Percentiles rank a stretch among this genome's conserved stretches.
Conservation (phyloP, 257 asterid species). For the Przewalskia tangutica region DNA sequence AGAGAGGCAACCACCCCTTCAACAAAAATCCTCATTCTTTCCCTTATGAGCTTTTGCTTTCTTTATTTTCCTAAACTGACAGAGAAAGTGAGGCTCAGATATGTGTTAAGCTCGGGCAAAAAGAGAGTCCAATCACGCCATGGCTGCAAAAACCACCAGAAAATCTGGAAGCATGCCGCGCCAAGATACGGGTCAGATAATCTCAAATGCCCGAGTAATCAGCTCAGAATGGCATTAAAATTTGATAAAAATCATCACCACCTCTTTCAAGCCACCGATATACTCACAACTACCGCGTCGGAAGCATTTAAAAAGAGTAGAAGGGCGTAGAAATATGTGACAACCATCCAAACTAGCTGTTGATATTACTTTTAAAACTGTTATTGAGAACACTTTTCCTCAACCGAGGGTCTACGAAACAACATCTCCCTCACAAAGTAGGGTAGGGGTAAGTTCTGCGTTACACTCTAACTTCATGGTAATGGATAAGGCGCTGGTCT, state of each 20-base stretch:
- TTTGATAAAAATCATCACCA: slow-evolving; percentile 1
- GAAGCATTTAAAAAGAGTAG: not conserved
- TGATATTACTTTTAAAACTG: too few species aligned
- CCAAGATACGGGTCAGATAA: not conserved
- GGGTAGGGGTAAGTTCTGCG: too few species aligned
- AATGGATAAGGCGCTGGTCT: too few species aligned
- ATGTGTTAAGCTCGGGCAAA: not conserved
- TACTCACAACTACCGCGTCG: not conserved
- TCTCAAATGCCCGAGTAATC: not conserved
- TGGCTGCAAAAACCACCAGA: slow-evolving; percentile 9
- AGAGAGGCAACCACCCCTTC: slow-evolving; percentile 27
- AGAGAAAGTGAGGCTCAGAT: slow-evolving; percentile 3
- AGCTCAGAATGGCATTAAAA: not conserved
- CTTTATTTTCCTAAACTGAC: not conserved
- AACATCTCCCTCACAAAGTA: too few species aligned
- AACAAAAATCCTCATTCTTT: not conserved
- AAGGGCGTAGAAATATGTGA: not conserved
- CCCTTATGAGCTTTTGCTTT: not conserved
- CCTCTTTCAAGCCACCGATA: not conserved
- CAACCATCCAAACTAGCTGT: not conserved
- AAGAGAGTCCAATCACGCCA: not conserved
- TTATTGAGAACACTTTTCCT: too few species aligned
- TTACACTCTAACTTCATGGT: too few species aligned
- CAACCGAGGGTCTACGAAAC: too few species aligned
- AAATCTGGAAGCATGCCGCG: not conserved